phyloP scores from a whole-genome alignment of 208 protist species.

The Trypanosoma scelopori region DNA sequence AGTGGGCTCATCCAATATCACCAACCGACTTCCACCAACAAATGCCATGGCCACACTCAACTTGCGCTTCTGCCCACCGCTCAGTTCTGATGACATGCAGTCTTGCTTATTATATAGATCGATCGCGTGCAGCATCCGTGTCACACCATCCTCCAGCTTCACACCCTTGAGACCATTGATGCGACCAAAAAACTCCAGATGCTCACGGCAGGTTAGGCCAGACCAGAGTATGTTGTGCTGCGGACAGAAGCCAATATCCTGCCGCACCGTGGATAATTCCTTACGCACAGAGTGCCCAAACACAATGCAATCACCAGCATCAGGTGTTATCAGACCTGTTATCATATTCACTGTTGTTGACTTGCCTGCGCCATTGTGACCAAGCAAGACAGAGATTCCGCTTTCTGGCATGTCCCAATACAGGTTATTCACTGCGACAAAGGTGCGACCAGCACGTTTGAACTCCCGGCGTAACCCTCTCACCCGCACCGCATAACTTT shows the following conservation, averaged over 20 bases:
- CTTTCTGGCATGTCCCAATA: slow-evolving; percentile 57
- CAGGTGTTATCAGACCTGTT: slow-evolving; percentile 42
- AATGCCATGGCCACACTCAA: slow-evolving; percentile 85
- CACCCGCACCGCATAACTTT: slow-evolving; percentile 30
- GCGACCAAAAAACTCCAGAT: slow-evolving; percentile 71
- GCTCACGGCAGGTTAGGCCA: slow-evolving; percentile 67
- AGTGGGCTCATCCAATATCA: slow-evolving; percentile 80
- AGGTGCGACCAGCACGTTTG: slow-evolving; percentile 33
- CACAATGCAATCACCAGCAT: slow-evolving; percentile 64
- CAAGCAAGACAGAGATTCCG: slow-evolving; percentile 74
- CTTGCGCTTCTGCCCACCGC: slow-evolving; percentile 61
- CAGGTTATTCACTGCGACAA: slow-evolving; percentile 79
- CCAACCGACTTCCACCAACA: slow-evolving; percentile 57
- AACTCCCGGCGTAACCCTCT: slow-evolving; percentile 48
- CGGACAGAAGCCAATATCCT: slow-evolving; percentile 83
- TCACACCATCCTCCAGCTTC: slow-evolving; percentile 41
- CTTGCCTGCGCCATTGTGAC: slow-evolving; percentile 72
- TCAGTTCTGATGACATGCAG: slow-evolving; percentile 36
- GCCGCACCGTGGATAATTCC: slow-evolving; percentile 40
- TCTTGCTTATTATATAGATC: slow-evolving; percentile 65
- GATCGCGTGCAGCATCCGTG: slow-evolving; percentile 37
- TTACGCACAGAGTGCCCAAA: slow-evolving; percentile 38
- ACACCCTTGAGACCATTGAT: slow-evolving; percentile 77
- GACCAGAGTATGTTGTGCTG: slow-evolving; percentile 88
- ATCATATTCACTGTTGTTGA: slow-evolving; percentile 56